A percentile compares a stretch with the other conserved stretches of the same genome.
phyloP scores from a whole-genome alignment of 305 asterid species.

The Andrographis paniculata region DNA sequence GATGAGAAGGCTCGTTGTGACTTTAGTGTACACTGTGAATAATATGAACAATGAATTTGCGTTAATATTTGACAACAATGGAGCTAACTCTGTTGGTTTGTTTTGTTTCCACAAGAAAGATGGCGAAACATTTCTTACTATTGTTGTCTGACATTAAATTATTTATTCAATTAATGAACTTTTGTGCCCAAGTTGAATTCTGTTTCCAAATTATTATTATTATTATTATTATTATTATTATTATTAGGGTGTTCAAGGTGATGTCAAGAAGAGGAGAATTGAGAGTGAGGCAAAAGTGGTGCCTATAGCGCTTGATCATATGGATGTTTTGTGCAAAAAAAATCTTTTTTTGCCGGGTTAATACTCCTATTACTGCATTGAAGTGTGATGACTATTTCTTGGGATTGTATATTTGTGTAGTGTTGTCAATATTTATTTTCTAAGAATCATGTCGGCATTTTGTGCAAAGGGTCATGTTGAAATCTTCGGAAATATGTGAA shows the following conservation, averaged over 20 bases:
- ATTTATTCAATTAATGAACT: background rate
- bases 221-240: too few relatives aligned
- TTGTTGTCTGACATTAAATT: background rate
- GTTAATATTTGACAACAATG: conserved; percentile 66
- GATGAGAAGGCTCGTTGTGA: conserved; percentile 66
- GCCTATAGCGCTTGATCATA: conserved; percentile 94
- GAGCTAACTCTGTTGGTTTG: conserved; percentile 79
- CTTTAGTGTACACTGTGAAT: conserved; percentile 82
- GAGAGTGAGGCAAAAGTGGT: conserved; percentile 84
- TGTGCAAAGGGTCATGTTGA: too few relatives aligned
- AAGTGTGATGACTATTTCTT: too few relatives aligned
- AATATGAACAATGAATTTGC: conserved; percentile 83
- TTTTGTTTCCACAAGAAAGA: conserved; percentile 88
- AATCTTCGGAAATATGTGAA: too few relatives aligned
- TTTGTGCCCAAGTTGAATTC: conserved; percentile 2
- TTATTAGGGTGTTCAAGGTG: conserved; percentile 35
- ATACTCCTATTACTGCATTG: too few relatives aligned
- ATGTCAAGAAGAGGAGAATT: conserved; percentile 55
- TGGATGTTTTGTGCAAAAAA: conserved; percentile 10
- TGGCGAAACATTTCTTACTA: conserved; percentile 85
- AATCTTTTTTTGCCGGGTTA: conserved; percentile 10
- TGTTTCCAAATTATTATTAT: background rate
- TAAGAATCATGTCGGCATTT: too few relatives aligned
- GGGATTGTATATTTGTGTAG: too few relatives aligned
- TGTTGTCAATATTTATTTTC: too few relatives aligned